Conservation (phyloP, 2,329 filamentous ascomycete species). For the Exophiala oligosperma region DNA sequence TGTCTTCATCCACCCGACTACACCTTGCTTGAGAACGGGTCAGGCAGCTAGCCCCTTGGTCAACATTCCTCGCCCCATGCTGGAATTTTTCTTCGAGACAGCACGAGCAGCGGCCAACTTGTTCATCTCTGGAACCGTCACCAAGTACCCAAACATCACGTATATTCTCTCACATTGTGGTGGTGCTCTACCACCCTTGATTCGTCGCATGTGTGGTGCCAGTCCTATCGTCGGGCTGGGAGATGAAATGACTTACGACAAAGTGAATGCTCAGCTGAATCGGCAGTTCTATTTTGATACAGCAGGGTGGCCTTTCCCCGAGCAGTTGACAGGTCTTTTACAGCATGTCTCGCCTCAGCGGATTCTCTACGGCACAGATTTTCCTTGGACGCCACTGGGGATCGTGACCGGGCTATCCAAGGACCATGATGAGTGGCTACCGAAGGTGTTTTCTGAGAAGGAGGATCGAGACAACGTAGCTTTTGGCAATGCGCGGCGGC, state of each 20-base stretch:
- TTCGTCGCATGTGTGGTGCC: background rate
- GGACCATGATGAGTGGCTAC: too few relatives aligned
- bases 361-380: conserved; percentile 13
- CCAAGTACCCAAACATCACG: conserved; percentile 42
- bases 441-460: too few relatives aligned
- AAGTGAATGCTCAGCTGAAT: conserved; percentile 4
- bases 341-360: conserved; percentile 1
- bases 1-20: conserved; percentile 41
- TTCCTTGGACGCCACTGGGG: conserved; percentile 3
- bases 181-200: conserved; percentile 38
- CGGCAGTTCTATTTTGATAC: conserved; percentile 13
- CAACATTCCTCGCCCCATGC: conserved; percentile 36
- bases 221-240: background rate
- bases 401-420: too few relatives aligned
- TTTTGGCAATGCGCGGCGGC: too few relatives aligned
- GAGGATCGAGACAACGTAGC: too few relatives aligned
- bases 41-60: background rate
- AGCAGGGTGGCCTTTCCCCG: conserved; percentile 7
- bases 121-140: conserved; percentile 47
- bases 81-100: conserved; percentile 49
- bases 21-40: background rate
- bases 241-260: background rate
- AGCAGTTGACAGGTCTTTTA: conserved; percentile 7
- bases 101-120: conserved; percentile 47
- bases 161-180: conserved; percentile 53